Evolutionary conservation across 768 basidiomycete species (phyloP).

Genomic region (Pisolithus orientalis): DNA sequence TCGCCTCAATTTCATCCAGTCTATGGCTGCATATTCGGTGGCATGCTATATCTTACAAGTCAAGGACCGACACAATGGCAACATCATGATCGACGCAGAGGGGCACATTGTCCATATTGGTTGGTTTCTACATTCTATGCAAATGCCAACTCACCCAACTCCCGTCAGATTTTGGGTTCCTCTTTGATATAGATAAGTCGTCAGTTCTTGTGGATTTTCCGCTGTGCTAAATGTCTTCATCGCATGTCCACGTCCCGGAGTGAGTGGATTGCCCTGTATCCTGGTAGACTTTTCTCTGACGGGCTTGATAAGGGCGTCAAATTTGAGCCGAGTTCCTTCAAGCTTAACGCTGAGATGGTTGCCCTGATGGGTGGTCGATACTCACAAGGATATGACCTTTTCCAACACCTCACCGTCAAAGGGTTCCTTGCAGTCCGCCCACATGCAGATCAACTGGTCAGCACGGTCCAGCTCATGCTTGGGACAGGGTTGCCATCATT

Average conservation of each 20-base stretch:
- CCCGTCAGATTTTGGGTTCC: conserved; percentile 82
- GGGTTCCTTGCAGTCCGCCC: conserved; percentile 97
- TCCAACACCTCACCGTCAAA: conserved; percentile 90
- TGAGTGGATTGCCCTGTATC: conserved; percentile 25
- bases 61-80: conserved; percentile 98
- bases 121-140: conserved; percentile 30
- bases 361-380: conserved; percentile 92
- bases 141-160: conserved; percentile 5
- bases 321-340: conserved; percentile 98
- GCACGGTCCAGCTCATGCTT: conserved; percentile 89
- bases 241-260: conserved; percentile 49
- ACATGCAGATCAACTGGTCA: conserved; percentile 83
- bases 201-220: conserved; percentile 2
- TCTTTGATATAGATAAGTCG: conserved; percentile 97
- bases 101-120: conserved; percentile 97
- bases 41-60: conserved; percentile 98
- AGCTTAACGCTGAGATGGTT: conserved; percentile 98
- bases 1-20: conserved; percentile 93
- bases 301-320: conserved; percentile 72
- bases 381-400: conserved; percentile 91
- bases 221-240: conserved; percentile 22
- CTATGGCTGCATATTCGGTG: conserved; percentile 98
- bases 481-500: conserved; percentile 93
- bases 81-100: conserved; percentile 98
- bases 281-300: conserved; percentile 5